Evolutionary conservation across 768 basidiomycete genomes (phyloP), one percentile per base, ranked within the genome.

Genomic region (Tricholoma terreum): DNA sequence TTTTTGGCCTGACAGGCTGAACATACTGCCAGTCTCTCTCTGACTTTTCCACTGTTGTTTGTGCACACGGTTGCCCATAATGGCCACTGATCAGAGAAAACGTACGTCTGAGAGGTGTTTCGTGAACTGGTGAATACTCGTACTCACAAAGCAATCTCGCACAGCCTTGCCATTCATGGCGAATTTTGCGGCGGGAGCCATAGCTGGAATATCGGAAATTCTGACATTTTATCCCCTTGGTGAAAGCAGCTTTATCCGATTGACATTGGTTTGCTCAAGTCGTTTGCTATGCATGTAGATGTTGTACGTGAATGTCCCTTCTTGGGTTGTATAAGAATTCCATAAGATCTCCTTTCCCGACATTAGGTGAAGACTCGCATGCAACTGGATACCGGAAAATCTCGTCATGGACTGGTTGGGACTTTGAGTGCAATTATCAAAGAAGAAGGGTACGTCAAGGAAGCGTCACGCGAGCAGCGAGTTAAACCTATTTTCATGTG

Each of bases 301-400:
- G 94, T 96, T 66, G 91, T 93, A 74, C 65, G 91, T 84, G 22
- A 42, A 30, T 19, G 48, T 40, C 50, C 55, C 30, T 50, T 43
- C 34, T 52, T 40, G 50, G 48, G 50, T 57, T 59, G 59, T 52
- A 55, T 57, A 43, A 49, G 24, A 46, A 21, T 30, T 36, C 53
- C 27, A 45, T 55, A 51, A 55, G 48, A 51, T 2, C 54, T 48
- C 34, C 34, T 5, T 42, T 58, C 58, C 49, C 27, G 56, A 50
- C 35, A 42, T 15, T 67, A 94, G 91, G 94, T 98, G 69, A 98
- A 99, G 77, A 99, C 97, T 19, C 91, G 97, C 24, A 95, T 98
- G 86, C 97, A 99, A 70, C 80, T 99, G n/a, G 89, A 91, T 69
- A 90, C 87, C 4, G 92, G 92, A 3, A 92, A 90, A 73, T 74